These are phyloP conservation scores for Lachnellula subtilissima DNA, from an alignment of 2,329 filamentous ascomycete genomes.

Conservation along the genomic window DNA sequence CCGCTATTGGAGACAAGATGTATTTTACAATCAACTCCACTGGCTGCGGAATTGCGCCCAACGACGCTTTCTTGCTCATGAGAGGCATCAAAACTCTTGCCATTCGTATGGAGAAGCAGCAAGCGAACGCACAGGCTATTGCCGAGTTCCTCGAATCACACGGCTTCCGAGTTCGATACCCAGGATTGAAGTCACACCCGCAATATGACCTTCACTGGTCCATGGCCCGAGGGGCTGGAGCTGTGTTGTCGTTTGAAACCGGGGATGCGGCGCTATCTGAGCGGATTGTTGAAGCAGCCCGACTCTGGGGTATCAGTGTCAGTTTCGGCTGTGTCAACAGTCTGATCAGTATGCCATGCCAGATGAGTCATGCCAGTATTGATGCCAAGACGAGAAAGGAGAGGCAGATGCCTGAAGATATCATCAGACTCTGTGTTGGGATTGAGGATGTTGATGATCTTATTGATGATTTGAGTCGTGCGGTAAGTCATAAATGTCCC, in stretches of 20 bases:
- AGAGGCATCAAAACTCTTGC: slow-evolving; percentile 93
- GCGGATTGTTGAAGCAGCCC: slow-evolving; percentile 87
- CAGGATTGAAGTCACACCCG: slow-evolving; percentile 87
- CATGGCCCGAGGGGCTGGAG: slow-evolving; percentile 89
- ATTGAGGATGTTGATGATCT: slow-evolving; percentile 92
- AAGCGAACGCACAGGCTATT: slow-evolving; percentile 84
- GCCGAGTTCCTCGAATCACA: slow-evolving; percentile 86
- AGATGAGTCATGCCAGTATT: slow-evolving; percentile 98
- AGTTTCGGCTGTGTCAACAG: slow-evolving; percentile 98
- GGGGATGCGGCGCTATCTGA: slow-evolving; percentile 79
- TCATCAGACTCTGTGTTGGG: slow-evolving; percentile 91
- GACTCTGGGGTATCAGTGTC: slow-evolving; percentile 91
- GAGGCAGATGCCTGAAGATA: slow-evolving; percentile 90
- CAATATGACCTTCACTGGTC: slow-evolving; percentile 96
- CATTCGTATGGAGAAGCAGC: slow-evolving; percentile 98
- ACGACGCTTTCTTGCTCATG: slow-evolving; percentile 94
- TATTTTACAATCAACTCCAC: slow-evolving; percentile 98
- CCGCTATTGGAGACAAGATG: slow-evolving; percentile 75
- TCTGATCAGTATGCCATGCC: slow-evolving; percentile 98
- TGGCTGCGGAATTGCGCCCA: slow-evolving; percentile 88
- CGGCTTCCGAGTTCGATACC: slow-evolving; percentile 93
- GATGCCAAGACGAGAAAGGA: slow-evolving; percentile 89
- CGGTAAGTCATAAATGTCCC: slow-evolving; percentile 55
- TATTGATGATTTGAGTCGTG: slow-evolving; percentile 86
- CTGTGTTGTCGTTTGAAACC: slow-evolving; percentile 93